phyloP scores from a whole-genome alignment of 257 asterid genomes.

The Salvia hispanica region DNA sequence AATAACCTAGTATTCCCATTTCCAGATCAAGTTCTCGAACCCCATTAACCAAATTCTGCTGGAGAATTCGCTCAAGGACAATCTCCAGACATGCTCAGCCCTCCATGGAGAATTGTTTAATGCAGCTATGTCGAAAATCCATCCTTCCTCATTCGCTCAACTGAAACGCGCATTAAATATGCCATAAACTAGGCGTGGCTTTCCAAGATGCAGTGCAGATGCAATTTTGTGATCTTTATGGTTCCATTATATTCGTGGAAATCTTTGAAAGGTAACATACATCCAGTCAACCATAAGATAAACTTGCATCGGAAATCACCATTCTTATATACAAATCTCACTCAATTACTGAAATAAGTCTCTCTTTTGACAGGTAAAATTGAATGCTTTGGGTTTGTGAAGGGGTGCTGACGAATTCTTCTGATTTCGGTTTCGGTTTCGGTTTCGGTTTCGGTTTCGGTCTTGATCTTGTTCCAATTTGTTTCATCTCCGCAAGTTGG shows the following conservation, averaged over 20 bases:
- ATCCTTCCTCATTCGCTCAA: conserved; percentile 79
- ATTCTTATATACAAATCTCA: background rate
- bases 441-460: conserved; percentile 19
- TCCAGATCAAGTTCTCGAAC: conserved; percentile 82
- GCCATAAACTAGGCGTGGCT: conserved; percentile 48
- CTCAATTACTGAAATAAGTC: conserved; percentile 1
- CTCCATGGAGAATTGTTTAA: conserved; percentile 86
- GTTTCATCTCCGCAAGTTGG: conserved; percentile 26
- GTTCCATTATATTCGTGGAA: conserved; percentile 32
- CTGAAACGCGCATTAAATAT: conserved; percentile 82
- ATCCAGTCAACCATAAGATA: background rate
- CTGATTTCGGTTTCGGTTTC: background rate
- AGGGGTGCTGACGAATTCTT: conserved; percentile 32
- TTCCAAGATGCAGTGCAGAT: conserved; percentile 28
- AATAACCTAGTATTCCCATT: conserved; percentile 26
- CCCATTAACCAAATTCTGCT: conserved; percentile 76
- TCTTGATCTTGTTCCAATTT: conserved; percentile 21
- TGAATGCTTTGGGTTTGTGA: conserved; percentile 30
- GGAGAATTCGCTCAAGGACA: conserved; percentile 81
- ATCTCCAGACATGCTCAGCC: conserved; percentile 85
- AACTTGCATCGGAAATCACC: conserved; percentile 4
- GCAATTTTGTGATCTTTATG: conserved; percentile 33
- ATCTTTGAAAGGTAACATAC: conserved; percentile 29
- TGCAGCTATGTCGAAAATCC: conserved; percentile 77
- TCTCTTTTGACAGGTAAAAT: conserved; percentile 41